These are phyloP conservation scores for Brassica rapa DNA, from an alignment of 345 rosid genomes.

Conservation along the genomic window DNA sequence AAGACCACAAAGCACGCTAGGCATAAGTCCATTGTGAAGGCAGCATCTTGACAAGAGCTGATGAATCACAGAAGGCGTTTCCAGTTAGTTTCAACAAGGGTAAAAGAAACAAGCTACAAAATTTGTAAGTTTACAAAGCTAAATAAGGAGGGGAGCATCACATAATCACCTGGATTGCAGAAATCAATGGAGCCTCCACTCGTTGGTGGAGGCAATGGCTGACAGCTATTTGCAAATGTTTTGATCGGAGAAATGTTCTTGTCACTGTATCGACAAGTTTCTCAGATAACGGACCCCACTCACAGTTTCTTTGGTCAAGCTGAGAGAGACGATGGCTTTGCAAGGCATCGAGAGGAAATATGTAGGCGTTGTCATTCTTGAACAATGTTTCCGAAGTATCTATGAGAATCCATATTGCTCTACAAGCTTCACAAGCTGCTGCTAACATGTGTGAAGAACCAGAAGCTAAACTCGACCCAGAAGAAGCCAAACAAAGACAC, in stretches of 20 bases:
- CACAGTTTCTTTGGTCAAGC: slow-evolving; percentile 63
- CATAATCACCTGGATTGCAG: slow-evolving; percentile 70
- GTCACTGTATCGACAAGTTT: slow-evolving; percentile 69
- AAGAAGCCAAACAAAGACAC: slow-evolving; percentile 75
- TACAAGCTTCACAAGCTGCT: slow-evolving; percentile 83
- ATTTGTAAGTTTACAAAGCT: slow-evolving; percentile 6
- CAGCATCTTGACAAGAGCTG: slow-evolving; percentile 94
- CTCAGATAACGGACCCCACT: slow-evolving; percentile 59
- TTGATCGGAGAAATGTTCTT: slow-evolving; percentile 73
- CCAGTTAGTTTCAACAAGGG: slow-evolving; percentile 22
- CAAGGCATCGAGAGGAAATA: slow-evolving; percentile 73
- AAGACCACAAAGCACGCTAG: slow-evolving; percentile 83
- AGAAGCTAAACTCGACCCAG: slow-evolving; percentile 77
- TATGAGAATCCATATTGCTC: slow-evolving; percentile 73
- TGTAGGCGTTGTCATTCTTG: slow-evolving; percentile 47
- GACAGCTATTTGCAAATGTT: slow-evolving; percentile 76
- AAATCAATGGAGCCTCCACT: slow-evolving; percentile 60
- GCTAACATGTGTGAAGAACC: slow-evolving; percentile 77
- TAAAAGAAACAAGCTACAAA: slow-evolving; percentile 10
- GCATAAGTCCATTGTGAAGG: slow-evolving; percentile 70
- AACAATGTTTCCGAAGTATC: slow-evolving; percentile 64
- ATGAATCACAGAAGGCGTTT: slow-evolving; percentile 36
- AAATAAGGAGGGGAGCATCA: slow-evolving; percentile 15
- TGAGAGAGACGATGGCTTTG: slow-evolving; percentile 51
- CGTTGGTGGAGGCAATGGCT: slow-evolving; percentile 81